Evolutionary conservation across 73 alveolate genomes (phyloP).

Genomic region (Paramecium octaurelia): DNA sequence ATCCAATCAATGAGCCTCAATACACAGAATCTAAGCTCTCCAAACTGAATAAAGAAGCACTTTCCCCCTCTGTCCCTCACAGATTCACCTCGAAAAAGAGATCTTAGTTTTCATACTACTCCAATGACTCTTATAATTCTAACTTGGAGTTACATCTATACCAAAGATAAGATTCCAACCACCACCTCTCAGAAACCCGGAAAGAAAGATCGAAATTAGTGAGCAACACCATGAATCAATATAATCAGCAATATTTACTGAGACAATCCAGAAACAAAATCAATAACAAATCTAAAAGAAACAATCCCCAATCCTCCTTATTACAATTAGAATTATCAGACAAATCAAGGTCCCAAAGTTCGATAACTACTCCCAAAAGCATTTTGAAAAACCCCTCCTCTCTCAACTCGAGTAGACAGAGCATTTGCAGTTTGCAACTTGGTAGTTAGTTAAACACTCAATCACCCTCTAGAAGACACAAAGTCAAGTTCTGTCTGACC

Average conservation of each 20-base stretch:
- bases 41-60: background rate
- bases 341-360: background rate
- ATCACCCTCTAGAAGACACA: background rate
- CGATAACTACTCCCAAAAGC: constrained; percentile 13
- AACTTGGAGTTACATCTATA: background rate
- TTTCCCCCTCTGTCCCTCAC: background rate
- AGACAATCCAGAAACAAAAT: background rate
- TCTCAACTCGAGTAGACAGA: background rate
- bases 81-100: background rate
- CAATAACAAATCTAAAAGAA: background rate
- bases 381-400: background rate
- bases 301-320: background rate
- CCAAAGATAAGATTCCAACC: background rate
- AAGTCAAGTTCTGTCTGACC: background rate
- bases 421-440: background rate
- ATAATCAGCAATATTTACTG: background rate
- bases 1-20: background rate
- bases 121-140: background rate
- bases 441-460: background rate
- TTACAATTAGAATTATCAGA: background rate
- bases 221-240: background rate
- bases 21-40: background rate
- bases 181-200: background rate
- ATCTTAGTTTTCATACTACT: background rate
- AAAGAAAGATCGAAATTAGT: background rate